These are phyloP conservation scores for Cetraspora pellucida DNA, from an alignment of 192 early-diverging fungal genomes.

Conservation along the genomic window DNA sequence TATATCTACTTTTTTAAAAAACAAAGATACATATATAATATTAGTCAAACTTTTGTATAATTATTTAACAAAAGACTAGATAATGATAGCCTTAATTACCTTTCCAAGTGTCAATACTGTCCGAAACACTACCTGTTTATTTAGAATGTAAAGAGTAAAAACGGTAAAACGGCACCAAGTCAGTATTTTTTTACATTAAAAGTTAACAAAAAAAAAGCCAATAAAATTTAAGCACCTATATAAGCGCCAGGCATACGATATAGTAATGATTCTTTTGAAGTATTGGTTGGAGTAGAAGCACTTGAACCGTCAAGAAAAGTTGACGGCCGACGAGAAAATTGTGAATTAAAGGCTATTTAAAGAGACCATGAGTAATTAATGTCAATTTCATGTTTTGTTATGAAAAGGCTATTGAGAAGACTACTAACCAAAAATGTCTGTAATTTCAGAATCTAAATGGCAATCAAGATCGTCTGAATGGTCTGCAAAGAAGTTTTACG, in stretches of 20 bases:
- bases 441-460: background rate
- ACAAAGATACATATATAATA: background rate
- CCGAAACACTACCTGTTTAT: no score
- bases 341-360: background rate
- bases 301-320: background rate
- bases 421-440: constrained; percentile 8
- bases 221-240: background rate
- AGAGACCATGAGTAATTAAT: background rate
- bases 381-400: background rate
- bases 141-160: no score
- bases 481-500: background rate
- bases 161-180: no score
- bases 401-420: background rate
- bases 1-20: background rate
- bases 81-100: background rate
- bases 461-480: background rate
- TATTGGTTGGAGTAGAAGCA: background rate
- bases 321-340: background rate
- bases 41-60: background rate
- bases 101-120: no score
- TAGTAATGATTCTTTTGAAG: background rate
- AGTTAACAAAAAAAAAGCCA: background rate
- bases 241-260: background rate
- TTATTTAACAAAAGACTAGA: background rate
- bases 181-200: no score